Conservation (phyloP, 176 grass and related monocot species). For the Avena insularis region DNA sequence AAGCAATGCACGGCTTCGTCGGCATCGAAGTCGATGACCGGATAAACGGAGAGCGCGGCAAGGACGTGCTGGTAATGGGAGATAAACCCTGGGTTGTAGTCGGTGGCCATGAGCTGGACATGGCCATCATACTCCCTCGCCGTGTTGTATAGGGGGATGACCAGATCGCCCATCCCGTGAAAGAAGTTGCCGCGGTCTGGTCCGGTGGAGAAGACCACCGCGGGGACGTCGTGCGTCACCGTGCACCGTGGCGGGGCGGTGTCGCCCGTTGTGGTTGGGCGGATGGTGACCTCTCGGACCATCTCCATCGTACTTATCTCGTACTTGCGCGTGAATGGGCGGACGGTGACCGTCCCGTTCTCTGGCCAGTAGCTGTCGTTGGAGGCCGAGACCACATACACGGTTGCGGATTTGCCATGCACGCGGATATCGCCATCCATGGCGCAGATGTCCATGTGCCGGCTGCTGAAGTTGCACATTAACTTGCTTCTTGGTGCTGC, state of each 20-base stretch:
- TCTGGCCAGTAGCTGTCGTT: background rate
- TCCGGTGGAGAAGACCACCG: constrained; percentile 65
- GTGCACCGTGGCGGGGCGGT: constrained; percentile 39
- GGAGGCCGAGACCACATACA: constrained; percentile 47
- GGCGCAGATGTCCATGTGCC: constrained; percentile 48
- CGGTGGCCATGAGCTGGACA: constrained; percentile 56
- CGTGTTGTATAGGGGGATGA: constrained; percentile 71
- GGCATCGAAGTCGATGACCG: constrained; percentile 56
- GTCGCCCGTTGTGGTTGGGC: background rate
- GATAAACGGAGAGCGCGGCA: constrained; percentile 42
- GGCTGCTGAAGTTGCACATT: constrained; percentile 51
- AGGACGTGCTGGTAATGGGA: constrained; percentile 55
- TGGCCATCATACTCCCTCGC: constrained; percentile 44
- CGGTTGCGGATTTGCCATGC: constrained; percentile 46
- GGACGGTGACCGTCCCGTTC: constrained; percentile 44
- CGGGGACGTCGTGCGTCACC: constrained; percentile 47
- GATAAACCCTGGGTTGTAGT: constrained; percentile 35
- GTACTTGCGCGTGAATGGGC: constrained; percentile 65
- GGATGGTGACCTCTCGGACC: constrained; percentile 48
- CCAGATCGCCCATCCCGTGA: constrained; percentile 67
- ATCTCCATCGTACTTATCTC: constrained; percentile 39
- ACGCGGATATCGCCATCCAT: constrained; percentile 71
- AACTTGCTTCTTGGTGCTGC: constrained; percentile 30
- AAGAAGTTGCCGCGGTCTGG: constrained; percentile 64
- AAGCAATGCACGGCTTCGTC: constrained; percentile 70